Conservation (phyloP, 306 rosid species). For the Boehmeria nivea region DNA sequence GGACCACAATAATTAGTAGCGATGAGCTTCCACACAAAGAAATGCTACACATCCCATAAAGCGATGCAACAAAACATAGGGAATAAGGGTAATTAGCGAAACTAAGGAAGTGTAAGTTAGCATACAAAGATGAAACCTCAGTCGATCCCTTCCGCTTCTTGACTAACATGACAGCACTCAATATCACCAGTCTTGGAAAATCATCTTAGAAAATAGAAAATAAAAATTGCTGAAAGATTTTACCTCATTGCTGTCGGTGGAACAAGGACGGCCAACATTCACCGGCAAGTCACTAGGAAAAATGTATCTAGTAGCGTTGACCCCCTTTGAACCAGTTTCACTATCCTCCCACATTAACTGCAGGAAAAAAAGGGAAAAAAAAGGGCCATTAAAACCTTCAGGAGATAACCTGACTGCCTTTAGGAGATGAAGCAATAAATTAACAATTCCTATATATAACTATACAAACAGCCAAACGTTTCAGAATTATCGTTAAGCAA, state of each 20-base stretch:
- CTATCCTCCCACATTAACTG: slow-evolving; percentile 95
- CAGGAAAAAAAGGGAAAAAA: slow-evolving; percentile 24
- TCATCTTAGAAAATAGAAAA: not conserved
- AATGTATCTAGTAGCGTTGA: slow-evolving; percentile 56
- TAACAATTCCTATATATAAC: too few relatives aligned
- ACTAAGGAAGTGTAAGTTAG: not conserved
- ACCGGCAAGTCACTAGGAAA: slow-evolving; percentile 84
- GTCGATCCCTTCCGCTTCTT: not conserved
- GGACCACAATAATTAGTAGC: too few relatives aligned
- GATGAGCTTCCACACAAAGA: too few relatives aligned
- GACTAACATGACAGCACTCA: slow-evolving; percentile 16
- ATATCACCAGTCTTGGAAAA: too few relatives aligned
- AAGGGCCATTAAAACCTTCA: slow-evolving; percentile 11
- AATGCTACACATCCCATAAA: too few relatives aligned
- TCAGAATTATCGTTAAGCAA: too few relatives aligned
- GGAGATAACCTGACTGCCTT: not conserved
- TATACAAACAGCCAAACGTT: too few relatives aligned
- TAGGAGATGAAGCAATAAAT: not conserved
- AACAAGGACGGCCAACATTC: slow-evolving; percentile 53
- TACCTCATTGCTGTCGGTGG: slow-evolving; percentile 92
- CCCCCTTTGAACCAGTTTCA: slow-evolving; percentile 67
- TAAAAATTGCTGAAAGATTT: not conserved
- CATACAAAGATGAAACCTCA: not conserved
- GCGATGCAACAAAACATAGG: too few relatives aligned
- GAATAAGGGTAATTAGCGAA: too few relatives aligned